Conservation (phyloP, 805 yeast species). For the Yamadazyma scolyti region DNA sequence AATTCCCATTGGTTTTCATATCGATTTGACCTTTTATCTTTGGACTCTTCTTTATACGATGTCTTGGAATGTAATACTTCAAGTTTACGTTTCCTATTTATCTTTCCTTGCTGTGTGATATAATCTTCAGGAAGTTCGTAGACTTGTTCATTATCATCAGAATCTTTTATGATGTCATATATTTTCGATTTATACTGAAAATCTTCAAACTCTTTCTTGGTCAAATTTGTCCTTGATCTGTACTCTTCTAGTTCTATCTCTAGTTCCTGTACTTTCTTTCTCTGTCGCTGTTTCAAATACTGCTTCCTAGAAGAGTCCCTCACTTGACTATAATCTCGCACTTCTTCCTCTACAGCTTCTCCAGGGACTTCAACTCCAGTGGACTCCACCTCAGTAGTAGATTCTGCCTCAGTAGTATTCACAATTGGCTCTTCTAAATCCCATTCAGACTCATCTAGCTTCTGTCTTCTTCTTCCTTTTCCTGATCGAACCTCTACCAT, state of each 20-base stretch:
- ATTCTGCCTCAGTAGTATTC: background rate
- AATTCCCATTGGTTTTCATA: constrained; percentile 49
- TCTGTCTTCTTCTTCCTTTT: constrained; percentile 13
- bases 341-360: background rate
- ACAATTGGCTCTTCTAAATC: constrained; percentile 9
- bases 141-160: constrained; percentile 16
- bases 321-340: constrained; percentile 6
- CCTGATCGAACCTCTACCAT: constrained; percentile 8
- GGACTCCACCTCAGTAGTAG: constrained; percentile 1
- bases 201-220: constrained; percentile 13
- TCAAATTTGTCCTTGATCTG: constrained; percentile 1
- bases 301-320: constrained; percentile 15
- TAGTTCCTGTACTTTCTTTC: constrained; percentile 15
- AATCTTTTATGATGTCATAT: constrained; percentile 14
- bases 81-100: constrained; percentile 54
- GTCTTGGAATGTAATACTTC: constrained; percentile 31
- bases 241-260: constrained; percentile 13
- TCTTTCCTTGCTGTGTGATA: constrained; percentile 46
- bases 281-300: constrained; percentile 19
- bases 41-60: background rate
- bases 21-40: constrained; percentile 8
- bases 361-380: background rate
- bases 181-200: constrained; percentile 16
- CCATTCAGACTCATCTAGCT: constrained; percentile 14
- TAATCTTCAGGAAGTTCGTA: constrained; percentile 59